Evolutionary conservation across 169 alveolate species (phyloP).

Genomic region (Cyclospora cayetanensis): DNA sequence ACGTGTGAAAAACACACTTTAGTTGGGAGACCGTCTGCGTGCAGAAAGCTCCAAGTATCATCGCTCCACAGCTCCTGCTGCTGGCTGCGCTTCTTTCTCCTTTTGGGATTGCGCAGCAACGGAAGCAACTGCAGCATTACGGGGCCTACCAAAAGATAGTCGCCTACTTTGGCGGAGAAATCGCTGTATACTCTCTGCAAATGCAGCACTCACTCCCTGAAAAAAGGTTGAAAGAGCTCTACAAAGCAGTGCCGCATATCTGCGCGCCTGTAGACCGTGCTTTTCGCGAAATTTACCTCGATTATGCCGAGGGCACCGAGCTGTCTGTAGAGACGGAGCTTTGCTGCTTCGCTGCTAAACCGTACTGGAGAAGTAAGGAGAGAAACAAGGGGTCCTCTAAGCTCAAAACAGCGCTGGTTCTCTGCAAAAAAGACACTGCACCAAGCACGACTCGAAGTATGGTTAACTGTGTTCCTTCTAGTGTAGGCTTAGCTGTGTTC

Average conservation of each 20-base stretch:
- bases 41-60: neutral
- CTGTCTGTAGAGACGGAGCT: slow-evolving; percentile 70
- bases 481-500: neutral
- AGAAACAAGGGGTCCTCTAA: slow-evolving; percentile 48
- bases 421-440: neutral
- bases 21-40: slow-evolving; percentile 40
- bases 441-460: neutral
- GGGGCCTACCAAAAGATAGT: slow-evolving; percentile 53
- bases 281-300: slow-evolving; percentile 46
- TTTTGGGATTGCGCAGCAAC: neutral
- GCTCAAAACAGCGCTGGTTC: slow-evolving; percentile 49
- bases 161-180: slow-evolving; percentile 25
- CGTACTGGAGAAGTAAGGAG: slow-evolving; percentile 46
- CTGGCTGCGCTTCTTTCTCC: neutral
- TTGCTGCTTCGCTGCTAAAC: slow-evolving; percentile 51
- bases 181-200: slow-evolving; percentile 33
- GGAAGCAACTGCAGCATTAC: slow-evolving; percentile 64
- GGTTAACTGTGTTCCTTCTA: neutral
- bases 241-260: slow-evolving; percentile 2
- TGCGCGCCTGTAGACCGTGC: neutral
- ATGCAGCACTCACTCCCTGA: too few species aligned
- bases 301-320: slow-evolving; percentile 63
- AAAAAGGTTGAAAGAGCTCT: too few species aligned
- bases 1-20: neutral
- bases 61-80: neutral